phyloP scores from a whole-genome alignment of 2,329 filamentous ascomycete genomes.

The Beauveria pseudobassiana region DNA sequence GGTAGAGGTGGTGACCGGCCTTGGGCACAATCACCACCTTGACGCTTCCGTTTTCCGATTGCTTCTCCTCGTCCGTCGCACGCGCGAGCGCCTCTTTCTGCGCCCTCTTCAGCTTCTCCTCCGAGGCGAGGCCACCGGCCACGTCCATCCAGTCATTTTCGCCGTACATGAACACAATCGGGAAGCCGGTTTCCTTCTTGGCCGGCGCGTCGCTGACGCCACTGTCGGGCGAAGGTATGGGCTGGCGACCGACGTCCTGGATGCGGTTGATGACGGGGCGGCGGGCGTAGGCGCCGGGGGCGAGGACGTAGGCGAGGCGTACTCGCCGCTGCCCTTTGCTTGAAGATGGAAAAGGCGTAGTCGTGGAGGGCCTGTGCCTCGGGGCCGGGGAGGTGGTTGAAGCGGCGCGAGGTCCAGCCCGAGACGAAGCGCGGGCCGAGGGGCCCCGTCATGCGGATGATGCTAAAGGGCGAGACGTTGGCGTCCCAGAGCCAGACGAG shows the following conservation, averaged over 20 bases:
- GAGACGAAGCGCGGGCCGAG: conserved; percentile 87
- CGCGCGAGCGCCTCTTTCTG: conserved; percentile 50
- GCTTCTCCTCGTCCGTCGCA: conserved; percentile 60
- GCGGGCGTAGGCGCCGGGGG: conserved; percentile 86
- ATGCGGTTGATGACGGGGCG: conserved; percentile 83
- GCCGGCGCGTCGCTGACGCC: conserved; percentile 15
- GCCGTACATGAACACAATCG: conserved; percentile 90
- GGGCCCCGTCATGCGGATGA: conserved; percentile 82
- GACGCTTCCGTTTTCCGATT: conserved; percentile 67
- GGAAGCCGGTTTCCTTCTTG: conserved; percentile 57
- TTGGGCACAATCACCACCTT: conserved; percentile 71
- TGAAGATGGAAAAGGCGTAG: conserved; percentile 92
- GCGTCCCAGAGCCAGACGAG: conserved; percentile 92
- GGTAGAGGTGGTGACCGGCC: conserved; percentile 52
- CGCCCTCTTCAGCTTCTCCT: conserved; percentile 69
- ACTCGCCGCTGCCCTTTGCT: conserved; percentile 88
- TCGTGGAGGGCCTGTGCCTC: conserved; percentile 83
- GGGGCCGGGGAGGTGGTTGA: conserved; percentile 73
- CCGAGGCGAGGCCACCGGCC: conserved; percentile 70
- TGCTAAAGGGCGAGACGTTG: conserved; percentile 89
- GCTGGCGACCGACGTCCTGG: conserved; percentile 74
- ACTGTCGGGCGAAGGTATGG: conserved; percentile 24
- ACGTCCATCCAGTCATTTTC: conserved; percentile 99
- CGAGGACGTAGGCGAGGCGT: conserved; percentile 89
- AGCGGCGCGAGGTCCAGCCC: conserved; percentile 88